Percentiles rank a stretch among this genome's conserved stretches.
phyloP scores from a whole-genome alignment of 2,329 filamentous ascomycete species.

The Geoglossum cookeanum region DNA sequence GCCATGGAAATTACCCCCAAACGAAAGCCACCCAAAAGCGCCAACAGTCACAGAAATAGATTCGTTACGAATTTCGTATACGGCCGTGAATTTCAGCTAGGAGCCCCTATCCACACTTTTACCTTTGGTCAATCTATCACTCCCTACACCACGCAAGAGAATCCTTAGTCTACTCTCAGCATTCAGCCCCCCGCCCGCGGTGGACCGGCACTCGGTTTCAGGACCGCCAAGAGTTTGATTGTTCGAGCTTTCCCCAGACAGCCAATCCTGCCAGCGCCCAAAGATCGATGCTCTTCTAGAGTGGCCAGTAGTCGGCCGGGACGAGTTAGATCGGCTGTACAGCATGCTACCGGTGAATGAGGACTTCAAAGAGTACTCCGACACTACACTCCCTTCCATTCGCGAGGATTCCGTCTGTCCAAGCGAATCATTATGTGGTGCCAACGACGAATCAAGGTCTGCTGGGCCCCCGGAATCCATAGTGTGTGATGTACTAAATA shows the following conservation, averaged over 20 bases:
- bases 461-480: not conserved
- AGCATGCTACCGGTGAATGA: not conserved
- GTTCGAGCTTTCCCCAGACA: not conserved
- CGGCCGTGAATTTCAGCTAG: not conserved
- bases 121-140: not conserved
- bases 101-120: constrained; percentile 1
- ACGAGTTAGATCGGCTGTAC: not conserved
- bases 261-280: not conserved
- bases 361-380: not conserved
- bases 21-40: not conserved
- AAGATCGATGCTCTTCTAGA: not conserved
- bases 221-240: not conserved
- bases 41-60: not conserved
- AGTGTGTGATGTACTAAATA: not conserved
- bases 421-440: not conserved
- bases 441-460: not conserved
- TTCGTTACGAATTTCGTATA: not conserved
- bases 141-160: not conserved
- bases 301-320: not conserved
- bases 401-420: not conserved
- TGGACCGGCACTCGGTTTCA: not conserved
- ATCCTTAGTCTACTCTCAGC: constrained; percentile 1
- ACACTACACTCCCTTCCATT: not conserved
- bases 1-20: not conserved
- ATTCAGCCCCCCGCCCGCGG: not conserved